Evolutionary conservation across 306 rosid genomes (phyloP).

Genomic region (Malus sieversii): DNA sequence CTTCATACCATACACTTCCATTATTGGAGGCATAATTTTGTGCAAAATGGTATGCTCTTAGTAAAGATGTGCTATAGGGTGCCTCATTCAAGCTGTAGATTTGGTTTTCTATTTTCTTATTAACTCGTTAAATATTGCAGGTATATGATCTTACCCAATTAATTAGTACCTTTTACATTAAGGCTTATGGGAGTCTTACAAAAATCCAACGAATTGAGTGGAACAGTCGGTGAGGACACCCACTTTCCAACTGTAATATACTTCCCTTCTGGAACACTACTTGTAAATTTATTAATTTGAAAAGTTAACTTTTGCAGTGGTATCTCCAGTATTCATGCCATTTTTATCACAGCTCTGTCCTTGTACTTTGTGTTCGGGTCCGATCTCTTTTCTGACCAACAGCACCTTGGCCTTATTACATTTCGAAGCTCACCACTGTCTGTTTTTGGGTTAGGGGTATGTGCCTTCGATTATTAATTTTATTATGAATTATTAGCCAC

Average conservation of each 20-base stretch:
- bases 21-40: constrained; percentile 44
- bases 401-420: constrained; percentile 34
- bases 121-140: constrained; percentile 20
- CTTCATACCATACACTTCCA: constrained; percentile 35
- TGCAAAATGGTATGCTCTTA: constrained; percentile 42
- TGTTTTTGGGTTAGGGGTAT: constrained; percentile 48
- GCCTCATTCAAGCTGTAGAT: neutral
- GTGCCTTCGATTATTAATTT: neutral
- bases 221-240: constrained; percentile 43
- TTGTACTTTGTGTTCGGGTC: constrained; percentile 56
- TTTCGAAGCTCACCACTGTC: constrained; percentile 47
- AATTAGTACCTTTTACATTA: constrained; percentile 39
- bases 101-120: neutral
- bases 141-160: constrained; percentile 48
- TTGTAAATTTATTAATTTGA: constrained; percentile 13
- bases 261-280: neutral
- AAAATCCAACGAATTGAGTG: constrained; percentile 55
- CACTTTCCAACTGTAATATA: neutral
- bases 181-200: constrained; percentile 45
- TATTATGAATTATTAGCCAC: neutral
- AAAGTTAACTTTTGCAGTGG: constrained; percentile 34
- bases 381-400: constrained; percentile 56
- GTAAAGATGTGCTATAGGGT: neutral
- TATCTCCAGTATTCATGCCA: constrained; percentile 52
- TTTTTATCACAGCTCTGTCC: constrained; percentile 45